Conservation (phyloP, 441 rosid genomes). For the Codiaeum variegatum region DNA sequence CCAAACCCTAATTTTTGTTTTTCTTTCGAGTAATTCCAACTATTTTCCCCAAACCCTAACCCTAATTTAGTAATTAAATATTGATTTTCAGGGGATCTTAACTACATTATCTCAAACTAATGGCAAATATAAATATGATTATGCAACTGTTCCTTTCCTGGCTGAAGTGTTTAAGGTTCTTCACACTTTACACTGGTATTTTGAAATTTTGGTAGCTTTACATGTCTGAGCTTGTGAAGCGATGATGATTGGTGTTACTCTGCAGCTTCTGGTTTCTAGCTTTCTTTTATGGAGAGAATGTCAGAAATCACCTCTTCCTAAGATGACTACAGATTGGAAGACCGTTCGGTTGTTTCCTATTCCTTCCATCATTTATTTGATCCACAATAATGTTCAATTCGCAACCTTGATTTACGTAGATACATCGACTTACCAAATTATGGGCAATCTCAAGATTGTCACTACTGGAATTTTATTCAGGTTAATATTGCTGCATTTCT, state of each 20-base stretch:
- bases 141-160: constrained; percentile 70
- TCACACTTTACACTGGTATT: not conserved
- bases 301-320: constrained; percentile 38
- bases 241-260: not conserved
- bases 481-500: constrained; percentile 20
- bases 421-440: constrained; percentile 72
- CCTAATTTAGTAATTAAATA: not conserved
- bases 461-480: constrained; percentile 65
- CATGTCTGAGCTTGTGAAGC: not conserved
- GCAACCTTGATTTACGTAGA: constrained; percentile 67
- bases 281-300: constrained; percentile 57
- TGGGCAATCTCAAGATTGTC: constrained; percentile 81
- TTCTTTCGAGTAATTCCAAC: not conserved
- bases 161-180: constrained; percentile 67
- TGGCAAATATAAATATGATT: constrained; percentile 66
- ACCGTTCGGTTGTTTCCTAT: constrained; percentile 57
- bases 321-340: constrained; percentile 67
- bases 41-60: not conserved
- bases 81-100: constrained; percentile 47
- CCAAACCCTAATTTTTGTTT: not conserved
- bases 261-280: constrained; percentile 57
- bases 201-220: not conserved
- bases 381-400: constrained; percentile 72
- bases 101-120: constrained; percentile 66
- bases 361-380: constrained; percentile 63